Percentiles rank a stretch among this genome's conserved stretches.
phyloP scores from a whole-genome alignment of 805 yeast species.

The Wickerhamia fluorescens region DNA sequence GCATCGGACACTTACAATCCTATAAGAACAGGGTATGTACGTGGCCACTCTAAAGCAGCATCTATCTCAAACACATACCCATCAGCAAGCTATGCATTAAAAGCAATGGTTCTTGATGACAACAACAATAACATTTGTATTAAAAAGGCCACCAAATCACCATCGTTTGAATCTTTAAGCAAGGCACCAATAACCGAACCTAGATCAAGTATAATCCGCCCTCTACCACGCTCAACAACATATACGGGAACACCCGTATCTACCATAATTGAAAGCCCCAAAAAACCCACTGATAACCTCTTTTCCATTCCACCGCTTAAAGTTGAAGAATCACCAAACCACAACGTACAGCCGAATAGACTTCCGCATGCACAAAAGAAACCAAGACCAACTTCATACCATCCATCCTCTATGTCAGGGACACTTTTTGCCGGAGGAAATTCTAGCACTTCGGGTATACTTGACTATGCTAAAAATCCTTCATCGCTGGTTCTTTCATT shows the following conservation, averaged over 20 bases:
- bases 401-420: constrained; percentile 51
- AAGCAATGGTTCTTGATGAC: constrained; percentile 69
- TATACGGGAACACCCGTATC: constrained; percentile 32
- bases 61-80: constrained; percentile 29
- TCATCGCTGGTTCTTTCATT: constrained; percentile 24
- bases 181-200: too few species aligned
- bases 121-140: constrained; percentile 31
- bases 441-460: constrained; percentile 13
- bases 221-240: constrained; percentile 18
- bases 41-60: constrained; percentile 28
- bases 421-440: constrained; percentile 12
- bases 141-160: too few species aligned
- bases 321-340: constrained; percentile 5
- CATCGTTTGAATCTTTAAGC: constrained; percentile 10
- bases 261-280: constrained; percentile 42
- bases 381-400: constrained; percentile 81
- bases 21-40: too few species aligned
- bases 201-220: too few species aligned
- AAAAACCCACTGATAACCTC: constrained; percentile 12
- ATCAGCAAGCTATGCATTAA: constrained; percentile 61
- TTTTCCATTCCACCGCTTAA: constrained; percentile 7
- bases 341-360: constrained; percentile 13
- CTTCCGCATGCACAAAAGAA: constrained; percentile 44
- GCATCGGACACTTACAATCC: too few species aligned
- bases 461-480: constrained; percentile 29